phyloP scores from a whole-genome alignment of 257 asterid genomes.

The Nicotiana undulata region DNA sequence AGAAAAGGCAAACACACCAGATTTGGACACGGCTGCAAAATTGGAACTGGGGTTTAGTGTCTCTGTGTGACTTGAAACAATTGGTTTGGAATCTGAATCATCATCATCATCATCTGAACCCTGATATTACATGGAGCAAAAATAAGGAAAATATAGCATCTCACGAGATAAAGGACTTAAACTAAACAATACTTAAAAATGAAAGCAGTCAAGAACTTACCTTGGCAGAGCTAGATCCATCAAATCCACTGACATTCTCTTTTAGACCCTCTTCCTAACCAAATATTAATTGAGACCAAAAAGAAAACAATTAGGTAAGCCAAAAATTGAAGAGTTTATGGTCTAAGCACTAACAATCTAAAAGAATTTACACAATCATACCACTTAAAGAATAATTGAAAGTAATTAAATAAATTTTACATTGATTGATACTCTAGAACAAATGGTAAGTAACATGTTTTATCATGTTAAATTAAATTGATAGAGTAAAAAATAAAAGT shows the following conservation, averaged over 20 bases:
- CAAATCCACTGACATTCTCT: constrained; percentile 42
- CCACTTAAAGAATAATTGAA: no score
- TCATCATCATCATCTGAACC: constrained; percentile 84
- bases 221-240: constrained; percentile 32
- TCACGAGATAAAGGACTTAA: neutral
- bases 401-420: no score
- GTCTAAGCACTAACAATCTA: no score
- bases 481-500: neutral
- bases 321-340: neutral
- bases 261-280: constrained; percentile 62
- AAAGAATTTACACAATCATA: no score
- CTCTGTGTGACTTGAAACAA: constrained; percentile 41
- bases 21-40: constrained; percentile 23
- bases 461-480: no score
- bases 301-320: neutral
- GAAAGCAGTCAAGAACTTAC: neutral
- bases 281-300: neutral
- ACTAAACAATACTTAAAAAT: neutral
- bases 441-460: neutral
- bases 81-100: constrained; percentile 39
- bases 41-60: constrained; percentile 41
- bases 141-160: neutral
- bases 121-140: constrained; percentile 21
- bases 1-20: constrained; percentile 27
- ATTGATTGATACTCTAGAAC: neutral